These are phyloP conservation scores for Diaporthe citrichinensis DNA, from an alignment of 2,329 filamentous ascomycete species.

Conservation along the genomic window DNA sequence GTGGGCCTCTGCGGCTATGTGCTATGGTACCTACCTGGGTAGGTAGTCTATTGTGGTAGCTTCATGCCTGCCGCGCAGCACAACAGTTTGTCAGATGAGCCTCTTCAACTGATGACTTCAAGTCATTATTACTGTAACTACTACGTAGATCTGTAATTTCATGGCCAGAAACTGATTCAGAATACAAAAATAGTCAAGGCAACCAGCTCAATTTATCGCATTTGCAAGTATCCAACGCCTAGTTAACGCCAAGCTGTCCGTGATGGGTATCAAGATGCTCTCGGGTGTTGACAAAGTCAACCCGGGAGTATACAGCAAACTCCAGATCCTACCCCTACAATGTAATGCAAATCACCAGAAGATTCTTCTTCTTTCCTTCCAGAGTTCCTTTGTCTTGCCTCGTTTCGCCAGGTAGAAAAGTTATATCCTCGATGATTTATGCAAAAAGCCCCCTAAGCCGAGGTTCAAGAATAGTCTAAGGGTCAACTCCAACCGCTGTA, in stretches of 20 bases:
- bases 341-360: background rate
- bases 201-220: background rate
- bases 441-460: background rate
- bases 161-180: background rate
- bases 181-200: background rate
- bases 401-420: background rate
- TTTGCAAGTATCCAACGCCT: constrained; percentile 6
- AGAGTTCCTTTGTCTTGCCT: background rate
- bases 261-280: constrained; percentile 23
- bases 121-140: background rate
- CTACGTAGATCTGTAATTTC: background rate
- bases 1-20: background rate
- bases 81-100: background rate
- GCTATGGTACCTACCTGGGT: background rate
- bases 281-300: background rate
- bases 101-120: background rate
- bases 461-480: background rate
- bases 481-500: background rate
- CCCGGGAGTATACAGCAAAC: background rate
- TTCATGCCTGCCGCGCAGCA: background rate
- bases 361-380: background rate
- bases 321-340: background rate
- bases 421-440: background rate
- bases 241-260: constrained; percentile 16
- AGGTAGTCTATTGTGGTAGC: background rate